Evolutionary conservation across 345 rosid species (phyloP).

Genomic region (Syzygium aromaticum): DNA sequence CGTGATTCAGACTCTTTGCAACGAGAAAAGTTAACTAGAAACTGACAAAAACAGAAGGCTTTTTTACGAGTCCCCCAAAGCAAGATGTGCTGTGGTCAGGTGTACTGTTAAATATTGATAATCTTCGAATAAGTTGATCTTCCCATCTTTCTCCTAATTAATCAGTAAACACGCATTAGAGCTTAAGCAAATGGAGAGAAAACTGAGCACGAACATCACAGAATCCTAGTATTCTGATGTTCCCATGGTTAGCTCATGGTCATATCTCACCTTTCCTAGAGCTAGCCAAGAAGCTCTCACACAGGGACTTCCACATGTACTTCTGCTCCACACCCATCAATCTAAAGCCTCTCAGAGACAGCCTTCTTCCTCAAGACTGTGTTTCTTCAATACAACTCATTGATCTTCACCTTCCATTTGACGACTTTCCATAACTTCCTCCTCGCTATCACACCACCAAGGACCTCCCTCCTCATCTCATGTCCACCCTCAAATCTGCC

Average conservation of each 20-base stretch:
- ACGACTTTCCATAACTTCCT: constrained; percentile 26
- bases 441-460: constrained; percentile 34
- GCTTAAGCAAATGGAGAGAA: not conserved
- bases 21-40: not conserved
- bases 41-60: not conserved
- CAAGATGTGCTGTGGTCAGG: not conserved
- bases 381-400: not conserved
- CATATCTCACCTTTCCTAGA: constrained; percentile 20
- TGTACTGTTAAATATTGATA: not conserved
- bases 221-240: constrained; percentile 10
- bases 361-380: not conserved
- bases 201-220: not conserved
- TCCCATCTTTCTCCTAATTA: not conserved
- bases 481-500: constrained; percentile 18
- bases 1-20: not conserved
- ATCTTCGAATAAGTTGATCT: not conserved
- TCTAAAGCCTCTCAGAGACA: constrained; percentile 4
- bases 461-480: constrained; percentile 28
- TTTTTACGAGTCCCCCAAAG: not conserved
- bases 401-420: constrained; percentile 22
- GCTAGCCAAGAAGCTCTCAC: constrained; percentile 18
- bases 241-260: constrained; percentile 26
- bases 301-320: constrained; percentile 8
- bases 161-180: not conserved
- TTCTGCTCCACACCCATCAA: constrained; percentile 19